Conservation (phyloP, 108 stramenopile genomes). For the Conticribra weissflogii region DNA sequence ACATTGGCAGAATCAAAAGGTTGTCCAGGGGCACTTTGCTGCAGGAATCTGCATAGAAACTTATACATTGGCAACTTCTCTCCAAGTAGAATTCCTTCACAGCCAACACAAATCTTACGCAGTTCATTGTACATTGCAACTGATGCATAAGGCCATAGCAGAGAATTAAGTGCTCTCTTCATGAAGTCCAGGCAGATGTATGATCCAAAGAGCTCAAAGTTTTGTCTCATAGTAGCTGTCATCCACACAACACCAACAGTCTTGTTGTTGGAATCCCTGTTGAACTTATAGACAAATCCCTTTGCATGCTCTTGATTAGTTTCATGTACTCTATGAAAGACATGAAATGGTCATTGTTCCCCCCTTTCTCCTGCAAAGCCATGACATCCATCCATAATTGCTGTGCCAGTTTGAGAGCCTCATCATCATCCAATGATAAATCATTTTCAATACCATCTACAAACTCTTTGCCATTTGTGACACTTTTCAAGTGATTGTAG, state of each 20-base stretch:
- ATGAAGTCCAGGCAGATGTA: constrained; percentile 26
- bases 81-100: constrained; percentile 27
- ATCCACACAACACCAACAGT: constrained; percentile 17
- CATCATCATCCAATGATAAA: background rate
- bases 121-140: constrained; percentile 24
- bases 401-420: constrained; percentile 4
- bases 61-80: constrained; percentile 13
- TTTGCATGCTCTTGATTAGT: constrained; percentile 7
- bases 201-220: constrained; percentile 27
- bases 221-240: constrained; percentile 23
- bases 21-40: constrained; percentile 10
- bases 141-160: constrained; percentile 27
- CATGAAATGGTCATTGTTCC: no score
- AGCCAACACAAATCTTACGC: constrained; percentile 12
- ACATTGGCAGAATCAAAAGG: constrained; percentile 1
- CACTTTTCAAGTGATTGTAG: background rate
- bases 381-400: background rate
- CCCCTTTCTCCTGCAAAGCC: background rate
- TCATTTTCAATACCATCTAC: background rate
- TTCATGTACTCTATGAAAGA: constrained; percentile 22
- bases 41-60: constrained; percentile 13
- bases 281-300: constrained; percentile 18
- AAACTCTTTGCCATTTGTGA: background rate
- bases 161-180: constrained; percentile 24
- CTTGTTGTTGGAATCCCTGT: background rate